Percentiles rank a stretch among this genome's conserved stretches.
Conservation (phyloP, 1,139 yeast genomes). For the Pichia sp. region DNA sequence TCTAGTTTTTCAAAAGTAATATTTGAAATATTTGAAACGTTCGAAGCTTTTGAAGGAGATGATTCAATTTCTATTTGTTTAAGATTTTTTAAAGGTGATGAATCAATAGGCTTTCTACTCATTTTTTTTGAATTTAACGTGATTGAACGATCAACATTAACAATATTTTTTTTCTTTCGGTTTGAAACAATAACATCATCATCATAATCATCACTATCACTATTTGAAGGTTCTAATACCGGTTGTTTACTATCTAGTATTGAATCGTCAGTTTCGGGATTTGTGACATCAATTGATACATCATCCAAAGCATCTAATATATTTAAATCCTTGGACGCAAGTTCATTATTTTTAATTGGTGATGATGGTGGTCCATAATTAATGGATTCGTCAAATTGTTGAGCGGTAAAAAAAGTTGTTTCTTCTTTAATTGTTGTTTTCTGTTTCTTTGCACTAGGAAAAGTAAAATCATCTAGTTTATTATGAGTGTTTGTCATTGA, state of each 20-base stretch:
- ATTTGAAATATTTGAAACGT: conserved; percentile 21
- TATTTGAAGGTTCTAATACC: neutral
- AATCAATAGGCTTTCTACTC: conserved; percentile 16
- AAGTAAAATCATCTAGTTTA: conserved; percentile 15
- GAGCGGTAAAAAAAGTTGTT: conserved; percentile 19
- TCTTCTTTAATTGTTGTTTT: conserved; percentile 20
- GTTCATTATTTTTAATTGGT: conserved; percentile 18
- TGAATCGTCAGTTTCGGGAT: neutral
- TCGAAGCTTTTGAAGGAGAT: conserved; percentile 24
- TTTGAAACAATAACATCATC: conserved; percentile 44
- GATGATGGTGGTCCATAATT: conserved; percentile 26
- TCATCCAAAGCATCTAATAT: conserved; percentile 13
- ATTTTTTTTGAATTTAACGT: conserved; percentile 24
- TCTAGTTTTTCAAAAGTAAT: conserved; percentile 37
- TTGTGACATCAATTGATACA: conserved; percentile 12
- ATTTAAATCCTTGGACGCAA: conserved; percentile 5
- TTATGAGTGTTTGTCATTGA: conserved; percentile 10
- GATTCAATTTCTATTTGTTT: conserved; percentile 15
- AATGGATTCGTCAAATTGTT: conserved; percentile 15
- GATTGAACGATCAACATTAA: conserved; percentile 29
- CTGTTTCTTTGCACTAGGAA: conserved; percentile 18
- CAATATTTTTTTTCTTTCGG: conserved; percentile 39
- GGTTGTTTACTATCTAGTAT: neutral
- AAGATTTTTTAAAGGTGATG: conserved; percentile 24
- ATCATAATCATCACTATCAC: conserved; percentile 20